A percentile compares a stretch with the other conserved stretches of the same genome.
phyloP scores from a whole-genome alignment of 352 stramenopile species.

The Phytophthora vignae region DNA sequence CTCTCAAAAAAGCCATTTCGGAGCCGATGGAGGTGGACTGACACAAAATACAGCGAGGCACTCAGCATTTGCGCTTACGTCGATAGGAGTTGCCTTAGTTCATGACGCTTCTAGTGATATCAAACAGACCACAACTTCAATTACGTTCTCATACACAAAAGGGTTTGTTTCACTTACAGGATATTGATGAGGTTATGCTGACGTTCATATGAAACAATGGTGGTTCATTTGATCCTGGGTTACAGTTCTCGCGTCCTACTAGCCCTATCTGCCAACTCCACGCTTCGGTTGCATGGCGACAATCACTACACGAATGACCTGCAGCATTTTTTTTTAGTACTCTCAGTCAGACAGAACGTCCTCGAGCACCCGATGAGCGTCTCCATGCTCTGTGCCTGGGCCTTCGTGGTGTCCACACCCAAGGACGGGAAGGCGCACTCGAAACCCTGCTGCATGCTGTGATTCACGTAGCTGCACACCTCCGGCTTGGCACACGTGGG shows the following conservation, averaged over 20 bases:
- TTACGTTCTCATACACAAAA: background rate
- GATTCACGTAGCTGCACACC: constrained; percentile 63
- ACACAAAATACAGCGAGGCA: background rate
- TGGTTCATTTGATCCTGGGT: constrained; percentile 20
- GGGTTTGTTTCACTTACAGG: background rate
- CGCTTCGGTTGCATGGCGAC: constrained; percentile 10
- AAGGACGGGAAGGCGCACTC: constrained; percentile 83
- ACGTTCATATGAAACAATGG: constrained; percentile 19
- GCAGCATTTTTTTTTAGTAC: constrained; percentile 16
- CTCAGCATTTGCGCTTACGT: background rate
- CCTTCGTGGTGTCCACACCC: constrained; percentile 55
- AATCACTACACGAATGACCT: constrained; percentile 6
- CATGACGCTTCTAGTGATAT: background rate
- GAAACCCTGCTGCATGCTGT: constrained; percentile 72
- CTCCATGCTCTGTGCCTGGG: constrained; percentile 73
- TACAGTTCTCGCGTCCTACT: constrained; percentile 13
- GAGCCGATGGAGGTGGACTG: background rate
- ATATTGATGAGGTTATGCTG: background rate
- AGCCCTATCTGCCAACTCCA: constrained; percentile 1
- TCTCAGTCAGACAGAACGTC: constrained; percentile 13
- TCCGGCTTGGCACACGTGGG: constrained; percentile 57
- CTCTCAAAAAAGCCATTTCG: background rate
- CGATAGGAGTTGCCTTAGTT: background rate
- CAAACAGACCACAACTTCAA: background rate
- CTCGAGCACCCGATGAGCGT: constrained; percentile 35